Evolutionary conservation across 306 rosid species (phyloP).

Genomic region (Quercus berberidifolia): DNA sequence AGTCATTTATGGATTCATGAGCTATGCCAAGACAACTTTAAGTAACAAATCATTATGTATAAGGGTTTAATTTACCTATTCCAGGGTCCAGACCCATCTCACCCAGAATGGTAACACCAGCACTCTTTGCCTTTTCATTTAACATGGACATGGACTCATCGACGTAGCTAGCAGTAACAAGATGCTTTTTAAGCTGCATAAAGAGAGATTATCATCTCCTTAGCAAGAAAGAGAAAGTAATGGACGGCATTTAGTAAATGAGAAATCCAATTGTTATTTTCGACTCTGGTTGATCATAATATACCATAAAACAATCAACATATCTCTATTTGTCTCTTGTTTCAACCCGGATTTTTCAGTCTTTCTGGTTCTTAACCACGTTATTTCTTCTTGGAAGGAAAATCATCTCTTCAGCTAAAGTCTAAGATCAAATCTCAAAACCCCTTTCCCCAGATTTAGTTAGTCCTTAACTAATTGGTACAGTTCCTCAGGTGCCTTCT

Average conservation of each 20-base stretch:
- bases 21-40: neutral
- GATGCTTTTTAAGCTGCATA: constrained; percentile 78
- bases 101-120: constrained; percentile 86
- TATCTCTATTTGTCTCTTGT: neutral
- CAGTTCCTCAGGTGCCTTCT: neutral
- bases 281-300: neutral
- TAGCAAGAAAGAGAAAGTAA: neutral
- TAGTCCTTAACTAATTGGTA: neutral
- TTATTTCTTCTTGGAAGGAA: neutral
- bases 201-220: constrained; percentile 18
- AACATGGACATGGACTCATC: constrained; percentile 70
- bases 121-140: constrained; percentile 70
- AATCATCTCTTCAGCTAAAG: neutral
- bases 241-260: neutral
- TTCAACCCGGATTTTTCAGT: neutral
- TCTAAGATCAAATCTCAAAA: constrained; percentile 2
- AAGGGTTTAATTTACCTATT: constrained; percentile 57
- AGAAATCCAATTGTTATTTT: constrained; percentile 3
- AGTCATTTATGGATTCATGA: neutral
- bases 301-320: neutral
- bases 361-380: neutral
- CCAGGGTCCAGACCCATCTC: constrained; percentile 99
- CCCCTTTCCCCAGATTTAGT: neutral
- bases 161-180: constrained; percentile 95
- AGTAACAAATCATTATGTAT: constrained; percentile 1